Base-by-base conservation (phyloP, 257 asterid genomes). In the Henckelia pumila region DNA sequence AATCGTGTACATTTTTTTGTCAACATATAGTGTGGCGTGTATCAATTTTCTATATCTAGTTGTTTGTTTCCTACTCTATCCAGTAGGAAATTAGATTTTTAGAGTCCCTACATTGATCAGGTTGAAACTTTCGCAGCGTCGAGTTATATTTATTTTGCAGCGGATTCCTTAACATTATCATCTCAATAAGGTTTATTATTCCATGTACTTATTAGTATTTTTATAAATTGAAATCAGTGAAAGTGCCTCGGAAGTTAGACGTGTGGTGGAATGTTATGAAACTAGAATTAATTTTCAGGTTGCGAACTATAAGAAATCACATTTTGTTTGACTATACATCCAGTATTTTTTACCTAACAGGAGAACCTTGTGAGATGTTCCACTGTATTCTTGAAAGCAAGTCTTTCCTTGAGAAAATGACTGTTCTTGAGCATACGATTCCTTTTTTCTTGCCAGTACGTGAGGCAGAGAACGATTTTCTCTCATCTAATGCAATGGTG, bases 371-470 rank as follows among this genome's bases (percentile, higher is more conserved):
- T 69, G 99, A 88, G 79, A 66, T 81, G 69, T 94, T 88, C 81
- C 99, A 94, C 80, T 94, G 99, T 76, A 88, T 94, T 76, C 97
- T 94, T 78, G 95, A 91, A 78, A 94, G 96, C 84, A 94, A 94
- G 82, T 94, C 99, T 40, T 94, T 94, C 82, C 97, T 94, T 78
- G 99, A 94, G 85, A 91, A 94, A 85, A 87, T 91, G 99, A 79
- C 80, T 20, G 96, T 94, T 70, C 80, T 86, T 78, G 98, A 91
- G 81, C 96, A 91, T 61, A 90, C 97, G 32, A 64, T 86, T 58
- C 99, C 97, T 23, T 90, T 93, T 76, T 90, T 91, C 96, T 80
- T 93, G 84, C 97, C 99, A 14, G 76, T 93, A 77, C 97, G 85
- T 21, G 96, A 94, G 58, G 87, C 85, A 10, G 99, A 91, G 81